These are phyloP conservation scores for Aureobasidium melanogenum DNA, from an alignment of 2,329 filamentous ascomycete species.

Conservation along the genomic window DNA sequence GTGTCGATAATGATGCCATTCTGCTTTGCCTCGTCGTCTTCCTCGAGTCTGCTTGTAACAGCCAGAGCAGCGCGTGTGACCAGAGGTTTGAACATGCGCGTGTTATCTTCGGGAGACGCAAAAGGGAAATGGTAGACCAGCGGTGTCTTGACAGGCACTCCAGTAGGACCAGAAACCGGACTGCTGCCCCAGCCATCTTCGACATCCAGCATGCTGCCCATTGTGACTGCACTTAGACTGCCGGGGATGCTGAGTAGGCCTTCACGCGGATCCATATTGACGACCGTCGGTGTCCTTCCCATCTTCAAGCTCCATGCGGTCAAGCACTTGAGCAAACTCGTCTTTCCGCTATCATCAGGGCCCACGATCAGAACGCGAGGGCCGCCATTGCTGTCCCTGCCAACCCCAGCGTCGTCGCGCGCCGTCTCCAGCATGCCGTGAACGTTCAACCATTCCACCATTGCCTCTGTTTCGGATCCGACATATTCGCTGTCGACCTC, in stretches of 20 bases:
- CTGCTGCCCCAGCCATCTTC: conserved; percentile 77
- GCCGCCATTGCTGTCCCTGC: conserved; percentile 34
- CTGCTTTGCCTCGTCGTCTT: conserved; percentile 61
- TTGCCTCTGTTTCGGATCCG: conserved; percentile 67
- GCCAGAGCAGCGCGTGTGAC: conserved; percentile 69
- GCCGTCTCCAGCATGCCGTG: conserved; percentile 77
- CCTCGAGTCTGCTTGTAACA: conserved; percentile 65
- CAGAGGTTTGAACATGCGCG: conserved; percentile 60
- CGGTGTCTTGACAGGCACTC: conserved; percentile 83
- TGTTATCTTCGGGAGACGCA: conserved; percentile 62
- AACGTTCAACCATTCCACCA: conserved; percentile 71
- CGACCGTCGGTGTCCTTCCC: conserved; percentile 68
- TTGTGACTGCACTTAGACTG: conserved; percentile 75
- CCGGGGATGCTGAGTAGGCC: conserved; percentile 50
- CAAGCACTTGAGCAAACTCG: conserved; percentile 41
- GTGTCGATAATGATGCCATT: conserved; percentile 83
- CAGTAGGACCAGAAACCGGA: conserved; percentile 81
- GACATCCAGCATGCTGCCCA: conserved; percentile 78
- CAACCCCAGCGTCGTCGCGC: conserved; percentile 47
- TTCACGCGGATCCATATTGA: conserved; percentile 79
- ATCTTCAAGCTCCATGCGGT: conserved; percentile 73
- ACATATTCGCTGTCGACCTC: conserved; percentile 60
- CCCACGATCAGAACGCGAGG: conserved; percentile 83
- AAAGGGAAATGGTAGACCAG: conserved; percentile 84
- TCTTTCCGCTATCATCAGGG: conserved; percentile 66